Evolutionary conservation across 176 grass and related monocot genomes (phyloP).

Genomic region (Triticum timopheevii): DNA sequence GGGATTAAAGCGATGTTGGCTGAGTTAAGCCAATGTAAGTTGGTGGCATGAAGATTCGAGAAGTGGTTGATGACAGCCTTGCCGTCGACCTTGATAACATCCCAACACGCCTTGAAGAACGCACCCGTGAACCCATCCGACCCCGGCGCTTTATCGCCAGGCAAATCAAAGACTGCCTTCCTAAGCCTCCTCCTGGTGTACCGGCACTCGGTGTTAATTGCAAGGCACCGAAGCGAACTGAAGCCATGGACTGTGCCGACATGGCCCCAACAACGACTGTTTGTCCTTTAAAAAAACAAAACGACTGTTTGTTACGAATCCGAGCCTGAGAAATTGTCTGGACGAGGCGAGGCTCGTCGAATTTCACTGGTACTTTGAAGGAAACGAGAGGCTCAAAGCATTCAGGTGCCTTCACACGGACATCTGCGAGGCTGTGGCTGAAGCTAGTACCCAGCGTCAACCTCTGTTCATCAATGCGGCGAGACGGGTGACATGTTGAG

Average conservation of each 20-base stretch:
- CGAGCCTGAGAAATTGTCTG: background rate
- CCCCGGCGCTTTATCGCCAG: too few species aligned
- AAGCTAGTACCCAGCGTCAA: background rate
- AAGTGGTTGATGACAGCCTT: too few species aligned
- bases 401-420: background rate
- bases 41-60: too few species aligned
- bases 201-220: too few species aligned
- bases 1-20: too few species aligned
- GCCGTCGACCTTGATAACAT: too few species aligned
- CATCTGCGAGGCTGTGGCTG: background rate
- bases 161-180: too few species aligned
- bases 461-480: slow-evolving; percentile 27
- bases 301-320: background rate
- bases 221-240: background rate
- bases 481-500: background rate
- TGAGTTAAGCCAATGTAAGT: too few species aligned
- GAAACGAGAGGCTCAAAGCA: background rate
- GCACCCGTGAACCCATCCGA: too few species aligned
- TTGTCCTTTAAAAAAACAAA: background rate
- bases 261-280: slow-evolving; percentile 1
- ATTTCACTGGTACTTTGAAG: background rate
- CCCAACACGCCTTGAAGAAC: too few species aligned
- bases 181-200: too few species aligned
- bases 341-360: background rate
- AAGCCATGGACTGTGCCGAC: background rate